Percentiles rank a stretch among this genome's conserved stretches.
phyloP scores from a whole-genome alignment of 2,329 filamentous ascomycete species.

The Microdochium bolleyi region DNA sequence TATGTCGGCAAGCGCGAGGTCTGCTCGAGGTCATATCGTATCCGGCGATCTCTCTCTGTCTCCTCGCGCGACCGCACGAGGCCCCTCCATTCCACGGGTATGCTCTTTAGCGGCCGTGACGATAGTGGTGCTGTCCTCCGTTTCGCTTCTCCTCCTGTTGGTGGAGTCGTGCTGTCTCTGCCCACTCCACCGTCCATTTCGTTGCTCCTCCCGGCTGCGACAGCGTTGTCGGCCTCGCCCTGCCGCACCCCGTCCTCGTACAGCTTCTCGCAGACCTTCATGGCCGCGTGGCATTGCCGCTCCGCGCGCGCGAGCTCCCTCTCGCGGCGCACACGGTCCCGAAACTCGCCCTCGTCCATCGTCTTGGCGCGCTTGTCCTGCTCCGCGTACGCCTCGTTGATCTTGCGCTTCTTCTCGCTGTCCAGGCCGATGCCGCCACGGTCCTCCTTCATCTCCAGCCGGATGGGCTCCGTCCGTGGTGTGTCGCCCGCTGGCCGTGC shows the following conservation, averaged over 20 bases:
- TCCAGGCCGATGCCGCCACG: conserved; percentile 79
- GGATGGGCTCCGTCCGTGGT: conserved; percentile 57
- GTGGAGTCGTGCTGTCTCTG: conserved; percentile 12
- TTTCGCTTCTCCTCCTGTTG: conserved; percentile 15
- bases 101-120: conserved; percentile 49
- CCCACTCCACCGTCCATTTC: conserved; percentile 4
- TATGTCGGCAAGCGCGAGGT: conserved; percentile 59
- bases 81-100: conserved; percentile 75
- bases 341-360: conserved; percentile 61
- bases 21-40: conserved; percentile 59
- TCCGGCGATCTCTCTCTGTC: conserved; percentile 58
- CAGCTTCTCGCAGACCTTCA: conserved; percentile 75
- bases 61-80: conserved; percentile 63
- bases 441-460: conserved; percentile 68
- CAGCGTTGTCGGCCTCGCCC: conserved; percentile 7
- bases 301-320: conserved; percentile 62
- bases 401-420: conserved; percentile 72
- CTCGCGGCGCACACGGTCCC: conserved; percentile 63
- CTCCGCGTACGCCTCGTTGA: conserved; percentile 52
- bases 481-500: background rate
- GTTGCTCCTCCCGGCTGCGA: conserved; percentile 7
- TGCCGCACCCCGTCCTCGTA: conserved; percentile 41
- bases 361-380: conserved; percentile 53
- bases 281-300: conserved; percentile 64
- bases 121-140: conserved; percentile 25